Conservation (phyloP, 2,329 filamentous ascomycete species). For the Diaporthe sp. region DNA sequence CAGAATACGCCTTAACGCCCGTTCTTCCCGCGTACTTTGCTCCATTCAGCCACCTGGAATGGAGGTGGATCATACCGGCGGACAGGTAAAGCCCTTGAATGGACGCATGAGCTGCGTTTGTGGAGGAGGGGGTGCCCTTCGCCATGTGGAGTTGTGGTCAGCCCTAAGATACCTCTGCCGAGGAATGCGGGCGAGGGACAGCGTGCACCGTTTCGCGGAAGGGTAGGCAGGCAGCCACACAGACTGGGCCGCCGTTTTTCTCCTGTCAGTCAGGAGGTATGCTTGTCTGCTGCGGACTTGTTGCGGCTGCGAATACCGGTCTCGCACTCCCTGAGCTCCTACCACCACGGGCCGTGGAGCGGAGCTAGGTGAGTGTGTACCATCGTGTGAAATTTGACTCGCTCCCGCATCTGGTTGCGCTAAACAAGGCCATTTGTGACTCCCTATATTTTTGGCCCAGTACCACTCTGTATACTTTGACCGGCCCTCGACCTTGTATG, state of each 20-base stretch:
- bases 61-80: constrained; percentile 24
- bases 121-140: background rate
- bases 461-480: background rate
- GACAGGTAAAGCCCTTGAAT: constrained; percentile 35
- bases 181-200: constrained; percentile 13
- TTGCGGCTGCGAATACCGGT: background rate
- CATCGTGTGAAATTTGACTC: constrained; percentile 22
- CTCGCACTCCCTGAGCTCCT: constrained; percentile 5
- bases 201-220: constrained; percentile 24
- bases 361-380: constrained; percentile 3
- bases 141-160: constrained; percentile 32
- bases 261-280: background rate
- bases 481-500: background rate
- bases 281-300: background rate
- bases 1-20: background rate
- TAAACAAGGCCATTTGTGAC: constrained; percentile 3
- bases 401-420: constrained; percentile 19
- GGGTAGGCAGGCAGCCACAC: constrained; percentile 18
- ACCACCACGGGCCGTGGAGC: constrained; percentile 19
- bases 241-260: background rate
- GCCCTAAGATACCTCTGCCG: constrained; percentile 36
- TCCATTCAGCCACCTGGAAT: constrained; percentile 11
- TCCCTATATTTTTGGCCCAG: constrained; percentile 8
- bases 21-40: constrained; percentile 3
- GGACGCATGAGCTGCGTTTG: constrained; percentile 7